Evolutionary conservation across 345 rosid genomes (phyloP), one percentile per base, ranked within the genome.

Genomic region (Combretum micranthum): DNA sequence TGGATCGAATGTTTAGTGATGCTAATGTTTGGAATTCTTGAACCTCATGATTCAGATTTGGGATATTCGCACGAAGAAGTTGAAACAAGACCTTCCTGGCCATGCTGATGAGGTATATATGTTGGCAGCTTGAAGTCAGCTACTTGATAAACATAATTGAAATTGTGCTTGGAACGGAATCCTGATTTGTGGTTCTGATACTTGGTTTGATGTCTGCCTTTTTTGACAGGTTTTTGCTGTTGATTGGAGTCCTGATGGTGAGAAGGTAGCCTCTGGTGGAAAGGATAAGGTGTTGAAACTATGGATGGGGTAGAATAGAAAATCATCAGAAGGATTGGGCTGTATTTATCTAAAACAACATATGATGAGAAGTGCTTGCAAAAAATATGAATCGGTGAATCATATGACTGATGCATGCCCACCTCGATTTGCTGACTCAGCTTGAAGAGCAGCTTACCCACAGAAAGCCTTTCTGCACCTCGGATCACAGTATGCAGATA

Each of bases 191-290:
- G 39, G 39, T 32, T 32, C 0, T 4, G 9, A 32, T 32, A 32
- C 26, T 25, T 2, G 26, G 26, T 25, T 25, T 5, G 5, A n/a
- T n/a, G 47, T 44, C n/a, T 25, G n/a, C 45, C 14, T 46, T 16
- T 51, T 53, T 42, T 22, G 15, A 3, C 53, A 91, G 95, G 96
- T 88, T 60, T 92, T 68, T 53, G 90, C 97, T 1, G 97, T 93
- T 67, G 96, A 93, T 66, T 93, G 97, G 99, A 93, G 99, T 77
- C 99, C 99, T 9, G 96, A 89, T 66, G 99, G 96, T 18, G 97
- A 93, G 86, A 89, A 93, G 77, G 99, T 93, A 32, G 97, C 86
- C 20, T 93, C 96, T 12, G 97, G 97, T 51, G 99, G 99, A 47
- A 89, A 82, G 63, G 97, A 93, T 53, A 74, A 73, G 80, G 94